A percentile compares a stretch with the other conserved stretches of the same genome.
Conservation (phyloP, 208 protist species). For the Naegleria lovaniensis region DNA sequence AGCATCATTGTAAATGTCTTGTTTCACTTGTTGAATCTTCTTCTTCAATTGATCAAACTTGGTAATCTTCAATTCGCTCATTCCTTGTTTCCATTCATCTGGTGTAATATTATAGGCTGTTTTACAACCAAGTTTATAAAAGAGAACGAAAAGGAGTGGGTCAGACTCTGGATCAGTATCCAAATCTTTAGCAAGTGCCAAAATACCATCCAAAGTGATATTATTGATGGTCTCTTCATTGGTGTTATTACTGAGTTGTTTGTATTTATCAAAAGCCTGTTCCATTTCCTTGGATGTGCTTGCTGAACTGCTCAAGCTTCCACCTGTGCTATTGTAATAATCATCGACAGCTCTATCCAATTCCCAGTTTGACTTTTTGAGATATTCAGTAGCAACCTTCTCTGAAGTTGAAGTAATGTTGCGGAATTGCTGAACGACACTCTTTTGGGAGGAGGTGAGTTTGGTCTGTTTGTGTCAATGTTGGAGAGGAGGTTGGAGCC, state of each 20-base stretch:
- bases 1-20: background rate
- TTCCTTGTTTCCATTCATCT: background rate
- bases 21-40: background rate
- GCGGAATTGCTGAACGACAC: background rate
- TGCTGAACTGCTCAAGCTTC: too few species aligned
- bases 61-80: too few species aligned
- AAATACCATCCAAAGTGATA: background rate
- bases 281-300: background rate
- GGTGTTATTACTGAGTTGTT: background rate
- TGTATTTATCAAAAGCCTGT: conserved; percentile 7
- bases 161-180: background rate
- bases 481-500: too few species aligned
- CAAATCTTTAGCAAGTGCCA: background rate
- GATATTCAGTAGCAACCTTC: conserved; percentile 19
- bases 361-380: conserved; percentile 5
- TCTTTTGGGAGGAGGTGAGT: background rate
- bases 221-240: background rate
- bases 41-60: background rate
- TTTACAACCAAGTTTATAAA: background rate
- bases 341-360: background rate
- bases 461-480: background rate
- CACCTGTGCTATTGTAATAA: background rate
- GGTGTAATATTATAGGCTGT: background rate
- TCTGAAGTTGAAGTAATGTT: conserved; percentile 1
- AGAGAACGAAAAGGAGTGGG: background rate